Conservation (phyloP, 1,284 basidiomycete genomes). For the Microbotryum intermedium region DNA sequence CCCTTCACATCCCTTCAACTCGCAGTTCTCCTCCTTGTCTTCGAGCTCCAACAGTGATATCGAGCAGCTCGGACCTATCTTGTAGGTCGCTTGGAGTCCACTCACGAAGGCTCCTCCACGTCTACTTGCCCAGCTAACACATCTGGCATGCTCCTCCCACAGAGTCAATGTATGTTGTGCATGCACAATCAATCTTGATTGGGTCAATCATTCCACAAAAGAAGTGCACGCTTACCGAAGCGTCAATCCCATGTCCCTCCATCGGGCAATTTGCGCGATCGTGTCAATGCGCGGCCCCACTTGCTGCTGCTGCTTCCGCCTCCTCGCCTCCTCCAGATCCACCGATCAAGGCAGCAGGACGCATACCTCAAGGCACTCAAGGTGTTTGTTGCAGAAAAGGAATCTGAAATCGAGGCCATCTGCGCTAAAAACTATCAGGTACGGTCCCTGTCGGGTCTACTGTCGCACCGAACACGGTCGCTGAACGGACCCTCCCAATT, state of each 20-base stretch:
- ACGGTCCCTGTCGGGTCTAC: conserved; percentile 1
- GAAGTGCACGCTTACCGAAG: too few species aligned
- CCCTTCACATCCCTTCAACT: neutral
- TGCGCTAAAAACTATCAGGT: conserved; percentile 89
- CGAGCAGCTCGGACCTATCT: conserved; percentile 82
- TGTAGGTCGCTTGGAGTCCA: conserved; percentile 36
- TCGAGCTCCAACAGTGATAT: conserved; percentile 46
- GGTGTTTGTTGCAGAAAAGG: conserved; percentile 81
- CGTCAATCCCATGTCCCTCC: too few species aligned
- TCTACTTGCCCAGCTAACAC: neutral
- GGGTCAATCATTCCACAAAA: conserved; percentile 18
- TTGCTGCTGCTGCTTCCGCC: too few species aligned
- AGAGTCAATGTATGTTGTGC: neutral
- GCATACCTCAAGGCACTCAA: conserved; percentile 79
- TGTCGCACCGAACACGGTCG: neutral
- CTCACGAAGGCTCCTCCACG: conserved; percentile 35
- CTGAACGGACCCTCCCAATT: neutral
- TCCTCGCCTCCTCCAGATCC: conserved; percentile 51
- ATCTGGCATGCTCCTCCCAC: neutral
- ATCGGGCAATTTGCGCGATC: too few species aligned
- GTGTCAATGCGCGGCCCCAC: too few species aligned
- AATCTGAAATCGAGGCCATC: conserved; percentile 89
- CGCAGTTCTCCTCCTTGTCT: neutral
- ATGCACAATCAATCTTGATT: neutral
- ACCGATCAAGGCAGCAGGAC: conserved; percentile 82